These are phyloP conservation scores for Paramecium sonneborni DNA, from an alignment of 73 alveolate species.

Conservation along the genomic window DNA sequence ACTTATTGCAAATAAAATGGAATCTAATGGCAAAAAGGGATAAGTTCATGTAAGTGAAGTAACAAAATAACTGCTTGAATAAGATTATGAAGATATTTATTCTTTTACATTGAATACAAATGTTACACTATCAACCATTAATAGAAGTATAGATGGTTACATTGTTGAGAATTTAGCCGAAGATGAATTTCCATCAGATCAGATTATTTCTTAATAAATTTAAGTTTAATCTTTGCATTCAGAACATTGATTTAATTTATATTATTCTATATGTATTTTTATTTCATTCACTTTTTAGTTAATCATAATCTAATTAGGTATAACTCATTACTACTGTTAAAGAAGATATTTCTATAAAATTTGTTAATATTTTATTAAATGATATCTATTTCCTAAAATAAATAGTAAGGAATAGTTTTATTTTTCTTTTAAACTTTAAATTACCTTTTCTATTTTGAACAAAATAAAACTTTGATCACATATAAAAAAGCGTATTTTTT, in stretches of 20 bases:
- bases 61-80: constrained; percentile 3
- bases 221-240: not conserved
- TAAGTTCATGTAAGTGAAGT: constrained; percentile 40
- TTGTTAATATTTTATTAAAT: no score
- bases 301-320: no score
- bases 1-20: constrained; percentile 64
- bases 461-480: no score
- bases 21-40: constrained; percentile 54
- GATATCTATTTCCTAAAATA: no score
- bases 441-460: no score
- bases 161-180: not conserved
- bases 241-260: not conserved
- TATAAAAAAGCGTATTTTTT: no score
- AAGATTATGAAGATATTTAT: constrained; percentile 32
- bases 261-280: no score
- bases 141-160: constrained; percentile 4
- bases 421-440: no score
- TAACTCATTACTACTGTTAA: no score
- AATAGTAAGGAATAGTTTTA: no score
- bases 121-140: not conserved
- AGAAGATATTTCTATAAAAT: no score
- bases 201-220: not conserved
- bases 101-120: constrained; percentile 18
- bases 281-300: no score
- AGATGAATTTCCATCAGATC: not conserved